These are phyloP conservation scores for Erodium moschatum DNA, from an alignment of 441 rosid genomes.

Conservation along the genomic window DNA sequence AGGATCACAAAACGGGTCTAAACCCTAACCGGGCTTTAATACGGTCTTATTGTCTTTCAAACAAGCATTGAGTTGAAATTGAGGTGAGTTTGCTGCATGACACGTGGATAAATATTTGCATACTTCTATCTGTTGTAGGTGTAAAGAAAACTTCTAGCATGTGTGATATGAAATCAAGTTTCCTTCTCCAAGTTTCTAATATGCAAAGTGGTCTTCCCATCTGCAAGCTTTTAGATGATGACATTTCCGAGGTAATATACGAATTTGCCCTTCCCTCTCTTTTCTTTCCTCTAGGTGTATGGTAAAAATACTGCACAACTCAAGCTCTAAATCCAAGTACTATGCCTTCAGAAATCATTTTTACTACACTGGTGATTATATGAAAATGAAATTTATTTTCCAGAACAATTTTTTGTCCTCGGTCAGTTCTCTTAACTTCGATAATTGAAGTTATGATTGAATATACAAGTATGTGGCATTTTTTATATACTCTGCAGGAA, in stretches of 20 bases:
- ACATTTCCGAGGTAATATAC: constrained; percentile 25
- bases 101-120: not conserved
- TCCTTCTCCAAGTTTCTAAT: constrained; percentile 35
- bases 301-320: too few relatives aligned
- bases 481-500: constrained; percentile 33
- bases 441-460: not conserved
- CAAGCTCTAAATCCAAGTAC: not conserved
- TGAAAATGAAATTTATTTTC: not conserved
- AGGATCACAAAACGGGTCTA: too few relatives aligned
- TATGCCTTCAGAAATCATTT: not conserved
- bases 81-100: not conserved
- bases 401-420: not conserved
- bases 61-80: too few relatives aligned
- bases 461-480: not conserved
- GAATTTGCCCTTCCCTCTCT: not conserved
- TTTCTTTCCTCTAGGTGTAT: too few relatives aligned
- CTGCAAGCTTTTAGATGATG: constrained; percentile 35
- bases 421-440: not conserved
- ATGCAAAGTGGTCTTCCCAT: constrained; percentile 28
- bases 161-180: constrained; percentile 19
- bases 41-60: too few relatives aligned
- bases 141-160: constrained; percentile 25
- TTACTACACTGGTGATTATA: not conserved
- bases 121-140: constrained; percentile 24
- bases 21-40: too few relatives aligned